Percentiles rank a stretch among this genome's conserved stretches.
Conservation (phyloP, 208 protist genomes). For the Acanthamoeba triangularis region DNA sequence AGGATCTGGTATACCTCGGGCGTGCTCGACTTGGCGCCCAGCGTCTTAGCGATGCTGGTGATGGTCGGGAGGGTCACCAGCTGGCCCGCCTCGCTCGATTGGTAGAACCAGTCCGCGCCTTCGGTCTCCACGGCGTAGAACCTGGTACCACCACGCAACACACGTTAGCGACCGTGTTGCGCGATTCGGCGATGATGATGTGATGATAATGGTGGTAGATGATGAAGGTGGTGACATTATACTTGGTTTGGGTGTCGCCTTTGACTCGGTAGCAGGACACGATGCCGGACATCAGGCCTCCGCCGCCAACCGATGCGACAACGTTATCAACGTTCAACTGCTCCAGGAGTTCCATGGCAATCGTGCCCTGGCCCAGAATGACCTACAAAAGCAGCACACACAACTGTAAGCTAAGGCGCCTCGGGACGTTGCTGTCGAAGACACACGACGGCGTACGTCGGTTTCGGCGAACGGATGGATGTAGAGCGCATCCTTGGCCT, state of each 20-base stretch:
- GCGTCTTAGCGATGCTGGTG: slow-evolving; percentile 58
- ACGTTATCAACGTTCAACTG: neutral
- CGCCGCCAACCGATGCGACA: neutral
- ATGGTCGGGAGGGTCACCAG: slow-evolving; percentile 10
- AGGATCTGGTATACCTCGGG: neutral
- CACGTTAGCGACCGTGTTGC: neutral
- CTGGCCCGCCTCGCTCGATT: neutral
- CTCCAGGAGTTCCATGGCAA: slow-evolving; percentile 28
- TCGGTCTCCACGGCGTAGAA: slow-evolving; percentile 42
- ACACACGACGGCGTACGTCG: slow-evolving; percentile 7
- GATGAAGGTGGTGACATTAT: neutral
- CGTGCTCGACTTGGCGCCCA: slow-evolving; percentile 21
- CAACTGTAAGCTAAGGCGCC: neutral
- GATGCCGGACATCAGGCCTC: slow-evolving; percentile 22
- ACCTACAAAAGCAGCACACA: neutral
- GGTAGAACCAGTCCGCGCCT: slow-evolving; percentile 2
- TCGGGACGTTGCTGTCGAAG: neutral
- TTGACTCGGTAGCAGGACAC: neutral
- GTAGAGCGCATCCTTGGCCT: neutral
- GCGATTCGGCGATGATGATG: neutral
- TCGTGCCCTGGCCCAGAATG: slow-evolving; percentile 58
- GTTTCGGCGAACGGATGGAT: slow-evolving; percentile 37
- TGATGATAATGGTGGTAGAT: no score
- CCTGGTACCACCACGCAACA: neutral
- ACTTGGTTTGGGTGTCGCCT: slow-evolving; percentile 50